Base-by-base conservation (phyloP, 345 rosid species). In the Brassica incana region DNA sequence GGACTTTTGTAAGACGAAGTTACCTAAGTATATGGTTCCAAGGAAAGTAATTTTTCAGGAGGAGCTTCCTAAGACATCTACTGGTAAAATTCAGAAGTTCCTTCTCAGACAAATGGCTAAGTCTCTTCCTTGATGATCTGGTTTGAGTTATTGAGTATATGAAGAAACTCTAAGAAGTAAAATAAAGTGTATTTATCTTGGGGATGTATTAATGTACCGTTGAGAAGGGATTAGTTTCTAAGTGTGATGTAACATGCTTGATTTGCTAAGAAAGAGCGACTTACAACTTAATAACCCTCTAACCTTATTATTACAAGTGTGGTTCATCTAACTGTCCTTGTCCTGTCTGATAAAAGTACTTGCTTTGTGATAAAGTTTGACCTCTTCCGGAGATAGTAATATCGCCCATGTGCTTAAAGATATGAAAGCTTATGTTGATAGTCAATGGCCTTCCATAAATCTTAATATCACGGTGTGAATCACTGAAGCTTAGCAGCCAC, bases 1-100 rank as follows among this genome's bases (percentile, higher is more conserved):
- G 23, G 86, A 87, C 16, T 88, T 71, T 61, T 87, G 90, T 5
- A 88, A 84, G 77, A 86, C 69, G 0, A 85, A 62, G 74, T 29
- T 90, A 81, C 90, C 92, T 0, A 87, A 56, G 58, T 90, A 82
- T 50, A 90, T 90, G 92, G 89, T 85, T 33, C 95, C 92, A 0
- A 90, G 84, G 78, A 87, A 83, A 29, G 89, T 87, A 25, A 84
- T 86, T 33, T 85, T 90, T 68, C 81, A 77, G 27, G 85, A 81
- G 10, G 90, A 90, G 72, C 83, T 90, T 62, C 91, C 95, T 0
- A 89, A 84, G 77, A 89, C 92, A 12, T 83, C 92, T 1, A 89
- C 95, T 0, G 95, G 92, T 30, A 89, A 90, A 71, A 80, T 90
- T 6, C 86, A 87, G 65, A 88, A 89, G 82, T 87, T 77, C 74